These are phyloP conservation scores for Pyrenophora teres DNA, from an alignment of 2,329 filamentous ascomycete species.

Conservation along the genomic window DNA sequence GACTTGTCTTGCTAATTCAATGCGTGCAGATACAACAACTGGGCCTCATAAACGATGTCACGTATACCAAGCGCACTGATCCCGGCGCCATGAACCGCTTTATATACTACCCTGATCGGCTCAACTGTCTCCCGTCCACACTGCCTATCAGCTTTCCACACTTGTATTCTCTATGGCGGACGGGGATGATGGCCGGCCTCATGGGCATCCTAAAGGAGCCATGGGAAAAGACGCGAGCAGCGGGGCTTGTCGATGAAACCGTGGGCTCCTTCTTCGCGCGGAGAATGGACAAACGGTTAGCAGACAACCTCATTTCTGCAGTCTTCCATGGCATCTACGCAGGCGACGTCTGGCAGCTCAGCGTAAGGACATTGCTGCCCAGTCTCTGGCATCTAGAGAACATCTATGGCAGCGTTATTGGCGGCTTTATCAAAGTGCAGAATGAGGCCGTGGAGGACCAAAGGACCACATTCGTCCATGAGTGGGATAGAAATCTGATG, in stretches of 20 bases:
- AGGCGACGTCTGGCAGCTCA: constrained; percentile 82
- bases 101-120: constrained; percentile 85
- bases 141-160: constrained; percentile 30
- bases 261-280: constrained; percentile 69
- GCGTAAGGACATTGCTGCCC: constrained; percentile 67
- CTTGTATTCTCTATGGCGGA: constrained; percentile 52
- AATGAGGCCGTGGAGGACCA: constrained; percentile 10
- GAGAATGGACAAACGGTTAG: constrained; percentile 59
- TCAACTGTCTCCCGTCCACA: constrained; percentile 57
- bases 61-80: constrained; percentile 57
- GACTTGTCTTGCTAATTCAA: constrained; percentile 11
- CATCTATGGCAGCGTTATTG: constrained; percentile 40
- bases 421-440: constrained; percentile 29
- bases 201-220: constrained; percentile 47
- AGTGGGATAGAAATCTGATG: constrained; percentile 25
- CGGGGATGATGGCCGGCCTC: constrained; percentile 59
- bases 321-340: constrained; percentile 88
- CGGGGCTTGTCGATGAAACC: constrained; percentile 65
- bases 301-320: constrained; percentile 76
- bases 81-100: constrained; percentile 69
- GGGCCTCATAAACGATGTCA: constrained; percentile 60
- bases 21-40: constrained; percentile 61
- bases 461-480: constrained; percentile 21
- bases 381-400: constrained; percentile 56
- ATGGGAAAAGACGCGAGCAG: constrained; percentile 38